Evolutionary conservation across 805 yeast genomes (phyloP).

Genomic region (Metschnikowia drakensbergensis): DNA sequence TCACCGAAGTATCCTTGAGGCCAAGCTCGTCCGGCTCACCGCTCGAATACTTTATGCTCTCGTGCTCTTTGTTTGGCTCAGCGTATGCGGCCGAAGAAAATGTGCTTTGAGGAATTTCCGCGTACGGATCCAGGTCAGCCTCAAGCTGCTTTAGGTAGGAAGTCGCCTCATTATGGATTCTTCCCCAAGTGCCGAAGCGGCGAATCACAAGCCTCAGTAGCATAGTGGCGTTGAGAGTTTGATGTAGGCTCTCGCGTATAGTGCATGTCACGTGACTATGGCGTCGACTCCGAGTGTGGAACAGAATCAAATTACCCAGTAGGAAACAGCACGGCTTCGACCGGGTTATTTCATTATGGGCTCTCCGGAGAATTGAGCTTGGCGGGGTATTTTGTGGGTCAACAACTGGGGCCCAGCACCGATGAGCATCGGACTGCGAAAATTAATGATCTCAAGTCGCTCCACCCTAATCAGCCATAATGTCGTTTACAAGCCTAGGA

Average conservation of each 20-base stretch:
- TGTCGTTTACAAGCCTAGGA: constrained; percentile 62
- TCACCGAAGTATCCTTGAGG: constrained; percentile 9
- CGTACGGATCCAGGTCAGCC: constrained; percentile 11
- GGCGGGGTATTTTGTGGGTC: no score
- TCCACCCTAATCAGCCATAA: constrained; percentile 5
- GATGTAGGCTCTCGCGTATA: neutral
- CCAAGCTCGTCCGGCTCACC: constrained; percentile 13
- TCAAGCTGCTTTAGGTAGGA: neutral
- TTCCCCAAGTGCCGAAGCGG: constrained; percentile 3
- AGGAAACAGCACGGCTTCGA: no score
- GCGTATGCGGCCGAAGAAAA: neutral
- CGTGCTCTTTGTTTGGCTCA: constrained; percentile 2
- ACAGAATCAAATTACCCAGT: neutral
- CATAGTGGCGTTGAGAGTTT: neutral
- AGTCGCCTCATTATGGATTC: constrained; percentile 1
- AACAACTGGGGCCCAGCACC: neutral
- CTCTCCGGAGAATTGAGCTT: no score
- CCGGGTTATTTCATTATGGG: no score
- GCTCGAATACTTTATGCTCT: constrained; percentile 8
- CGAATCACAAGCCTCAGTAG: constrained; percentile 1
- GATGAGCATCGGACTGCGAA: constrained; percentile 18
- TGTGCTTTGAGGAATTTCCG: constrained; percentile 10
- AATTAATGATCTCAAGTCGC: neutral
- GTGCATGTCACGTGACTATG: neutral
- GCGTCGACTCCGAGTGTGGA: neutral